Conservation (phyloP, 2,329 filamentous ascomycete genomes). For the Phyllosticta citriasiana region DNA sequence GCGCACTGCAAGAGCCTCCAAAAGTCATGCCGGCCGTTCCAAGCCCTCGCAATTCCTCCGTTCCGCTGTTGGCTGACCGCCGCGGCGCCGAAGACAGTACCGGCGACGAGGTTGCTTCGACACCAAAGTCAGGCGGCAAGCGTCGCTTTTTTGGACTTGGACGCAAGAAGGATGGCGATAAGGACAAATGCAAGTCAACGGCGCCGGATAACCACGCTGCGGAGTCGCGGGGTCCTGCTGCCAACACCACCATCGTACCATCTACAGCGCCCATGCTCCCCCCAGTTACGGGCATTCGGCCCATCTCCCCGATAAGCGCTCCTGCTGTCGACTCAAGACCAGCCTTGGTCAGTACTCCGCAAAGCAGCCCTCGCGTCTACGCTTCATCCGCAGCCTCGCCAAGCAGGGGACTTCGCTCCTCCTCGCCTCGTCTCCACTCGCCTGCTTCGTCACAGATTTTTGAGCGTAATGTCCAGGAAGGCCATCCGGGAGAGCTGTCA, state of each 20-base stretch:
- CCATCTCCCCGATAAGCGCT: slow-evolving; percentile 16
- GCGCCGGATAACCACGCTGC: background rate
- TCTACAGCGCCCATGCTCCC: background rate
- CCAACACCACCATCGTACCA: background rate
- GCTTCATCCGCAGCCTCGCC: slow-evolving; percentile 46
- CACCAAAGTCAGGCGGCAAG: slow-evolving; percentile 18
- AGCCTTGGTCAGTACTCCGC: slow-evolving; percentile 20
- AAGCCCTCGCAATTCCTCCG: slow-evolving; percentile 15
- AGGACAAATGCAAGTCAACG: slow-evolving; percentile 7
- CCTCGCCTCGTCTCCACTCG: slow-evolving; percentile 66
- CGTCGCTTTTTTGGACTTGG: slow-evolving; percentile 27
- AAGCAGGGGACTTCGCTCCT: slow-evolving; percentile 51
- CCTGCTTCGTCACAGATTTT: slow-evolving; percentile 74
- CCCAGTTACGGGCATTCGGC: slow-evolving; percentile 1
- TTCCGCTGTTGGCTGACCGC: slow-evolving; percentile 16
- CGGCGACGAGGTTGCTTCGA: slow-evolving; percentile 12
- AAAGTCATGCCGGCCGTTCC: slow-evolving; percentile 11
- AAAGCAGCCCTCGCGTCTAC: slow-evolving; percentile 26
- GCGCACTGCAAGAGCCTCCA: slow-evolving; percentile 15
- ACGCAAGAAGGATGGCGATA: slow-evolving; percentile 24
- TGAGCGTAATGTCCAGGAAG: slow-evolving; percentile 87
- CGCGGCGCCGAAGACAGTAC: slow-evolving; percentile 6
- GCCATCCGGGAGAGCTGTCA: slow-evolving; percentile 56
- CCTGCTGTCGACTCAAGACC: slow-evolving; percentile 19
- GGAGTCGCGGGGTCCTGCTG: background rate